Conservation (phyloP, 768 basidiomycete species). For the Harrya chromipes region DNA sequence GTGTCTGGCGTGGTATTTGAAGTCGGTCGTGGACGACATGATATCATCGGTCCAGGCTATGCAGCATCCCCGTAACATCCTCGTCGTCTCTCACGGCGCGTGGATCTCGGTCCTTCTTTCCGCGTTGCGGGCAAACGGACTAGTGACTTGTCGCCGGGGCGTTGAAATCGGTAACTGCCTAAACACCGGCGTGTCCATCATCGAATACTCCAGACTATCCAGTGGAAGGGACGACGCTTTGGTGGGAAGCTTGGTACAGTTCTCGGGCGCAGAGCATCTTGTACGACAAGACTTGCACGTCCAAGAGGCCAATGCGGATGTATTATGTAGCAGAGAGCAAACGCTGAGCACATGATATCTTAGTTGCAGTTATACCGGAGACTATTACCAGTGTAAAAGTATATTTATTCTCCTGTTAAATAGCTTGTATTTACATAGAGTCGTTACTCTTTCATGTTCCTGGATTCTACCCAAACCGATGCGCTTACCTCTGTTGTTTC, state of each 20-base stretch:
- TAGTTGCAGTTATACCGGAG: conserved; percentile 7
- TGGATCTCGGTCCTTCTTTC: conserved; percentile 54
- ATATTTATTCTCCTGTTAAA: neutral
- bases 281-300: conserved; percentile 19
- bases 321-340: conserved; percentile 16
- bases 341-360: conserved; percentile 8
- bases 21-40: conserved; percentile 36
- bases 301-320: conserved; percentile 55
- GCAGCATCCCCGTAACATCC: conserved; percentile 35
- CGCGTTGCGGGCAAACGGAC: conserved; percentile 41
- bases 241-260: conserved; percentile 45
- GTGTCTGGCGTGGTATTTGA: conserved; percentile 61
- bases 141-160: conserved; percentile 35
- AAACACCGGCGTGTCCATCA: conserved; percentile 44
- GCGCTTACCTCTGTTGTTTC: neutral
- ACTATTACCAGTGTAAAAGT: neutral
- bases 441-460: neutral
- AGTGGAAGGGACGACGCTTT: conserved; percentile 7
- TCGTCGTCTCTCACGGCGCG: conserved; percentile 68
- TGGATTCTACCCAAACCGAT: neutral
- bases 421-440: no score
- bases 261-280: conserved; percentile 57
- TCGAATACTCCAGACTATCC: conserved; percentile 47
- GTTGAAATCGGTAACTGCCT: conserved; percentile 22
- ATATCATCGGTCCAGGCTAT: conserved; percentile 16